Evolutionary conservation across 805 yeast species (phyloP).

Genomic region (Candida ipomoeae): DNA sequence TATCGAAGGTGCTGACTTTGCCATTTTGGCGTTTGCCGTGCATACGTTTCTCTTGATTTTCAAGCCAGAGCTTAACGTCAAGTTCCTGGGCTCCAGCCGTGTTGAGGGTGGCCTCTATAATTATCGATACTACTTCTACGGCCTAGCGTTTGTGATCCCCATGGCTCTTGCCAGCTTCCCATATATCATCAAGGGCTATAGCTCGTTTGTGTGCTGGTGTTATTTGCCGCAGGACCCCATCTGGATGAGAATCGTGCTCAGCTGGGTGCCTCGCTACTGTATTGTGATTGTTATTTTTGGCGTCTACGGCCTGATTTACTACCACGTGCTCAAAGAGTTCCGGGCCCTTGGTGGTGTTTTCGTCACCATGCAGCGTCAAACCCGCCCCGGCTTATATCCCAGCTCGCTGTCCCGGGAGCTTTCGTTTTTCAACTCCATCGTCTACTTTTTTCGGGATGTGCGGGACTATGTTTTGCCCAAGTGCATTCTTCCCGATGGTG

Average conservation of each 20-base stretch:
- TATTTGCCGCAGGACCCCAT: slow-evolving; percentile 67
- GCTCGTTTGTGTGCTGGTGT: slow-evolving; percentile 69
- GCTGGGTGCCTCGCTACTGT: slow-evolving; percentile 79
- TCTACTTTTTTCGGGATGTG: slow-evolving; percentile 23
- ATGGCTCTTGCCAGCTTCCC: slow-evolving; percentile 67
- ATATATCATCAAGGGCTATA: slow-evolving; percentile 57
- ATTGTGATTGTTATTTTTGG: slow-evolving; percentile 58
- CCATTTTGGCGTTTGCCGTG: slow-evolving; percentile 75
- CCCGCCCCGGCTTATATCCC: slow-evolving; percentile 10
- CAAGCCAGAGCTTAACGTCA: slow-evolving; percentile 47
- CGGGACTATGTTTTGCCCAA: slow-evolving; percentile 25
- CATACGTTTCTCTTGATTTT: slow-evolving; percentile 77
- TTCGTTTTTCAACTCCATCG: slow-evolving; percentile 31
- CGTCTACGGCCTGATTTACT: slow-evolving; percentile 67
- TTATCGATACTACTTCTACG: slow-evolving; percentile 55
- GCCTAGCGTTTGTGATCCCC: slow-evolving; percentile 57
- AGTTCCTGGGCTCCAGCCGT: slow-evolving; percentile 35
- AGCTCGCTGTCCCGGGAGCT: slow-evolving; percentile 21
- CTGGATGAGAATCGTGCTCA: slow-evolving; percentile 69
- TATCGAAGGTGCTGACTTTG: slow-evolving; percentile 83
- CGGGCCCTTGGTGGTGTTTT: slow-evolving; percentile 48
- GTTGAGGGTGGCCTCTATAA: slow-evolving; percentile 72
- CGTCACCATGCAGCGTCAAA: slow-evolving; percentile 26
- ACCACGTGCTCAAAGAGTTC: slow-evolving; percentile 64
- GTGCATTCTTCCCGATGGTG: slow-evolving; percentile 26